phyloP scores from a whole-genome alignment of 352 stramenopile genomes.

The Globisporangium radiosum region DNA sequence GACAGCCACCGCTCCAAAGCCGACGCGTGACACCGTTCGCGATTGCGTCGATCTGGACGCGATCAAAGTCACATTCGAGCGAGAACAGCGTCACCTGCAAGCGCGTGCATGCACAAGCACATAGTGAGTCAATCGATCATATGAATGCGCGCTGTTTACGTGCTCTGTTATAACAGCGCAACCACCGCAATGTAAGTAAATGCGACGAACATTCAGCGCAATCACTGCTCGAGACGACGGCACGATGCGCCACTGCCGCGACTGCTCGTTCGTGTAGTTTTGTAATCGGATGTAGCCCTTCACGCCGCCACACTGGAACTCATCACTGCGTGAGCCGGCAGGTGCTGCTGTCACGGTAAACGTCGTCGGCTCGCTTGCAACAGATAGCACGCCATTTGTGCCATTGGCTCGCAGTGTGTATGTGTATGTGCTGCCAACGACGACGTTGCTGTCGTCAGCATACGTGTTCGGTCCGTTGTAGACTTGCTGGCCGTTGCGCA shows the following conservation, averaged over 20 bases:
- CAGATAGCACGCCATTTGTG: constrained; percentile 14
- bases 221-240: constrained; percentile 16
- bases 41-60: constrained; percentile 21
- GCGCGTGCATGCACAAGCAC: neutral
- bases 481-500: constrained; percentile 22
- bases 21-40: constrained; percentile 5
- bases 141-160: no score
- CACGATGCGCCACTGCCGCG: constrained; percentile 35
- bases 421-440: constrained; percentile 25
- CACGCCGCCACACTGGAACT: constrained; percentile 23
- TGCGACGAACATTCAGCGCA: constrained; percentile 28
- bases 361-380: constrained; percentile 24
- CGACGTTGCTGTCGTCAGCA: constrained; percentile 26
- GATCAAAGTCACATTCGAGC: constrained; percentile 57
- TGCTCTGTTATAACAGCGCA: no score
- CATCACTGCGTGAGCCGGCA: constrained; percentile 4
- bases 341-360: constrained; percentile 8
- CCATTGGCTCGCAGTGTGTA: constrained; percentile 28
- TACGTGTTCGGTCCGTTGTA: constrained; percentile 23
- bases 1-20: constrained; percentile 49
- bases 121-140: no score
- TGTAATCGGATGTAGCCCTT: constrained; percentile 29
- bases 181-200: neutral
- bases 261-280: constrained; percentile 29
- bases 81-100: constrained; percentile 35